Conservation (phyloP, 1,139 yeast species). For the Kodamaea plutei region DNA sequence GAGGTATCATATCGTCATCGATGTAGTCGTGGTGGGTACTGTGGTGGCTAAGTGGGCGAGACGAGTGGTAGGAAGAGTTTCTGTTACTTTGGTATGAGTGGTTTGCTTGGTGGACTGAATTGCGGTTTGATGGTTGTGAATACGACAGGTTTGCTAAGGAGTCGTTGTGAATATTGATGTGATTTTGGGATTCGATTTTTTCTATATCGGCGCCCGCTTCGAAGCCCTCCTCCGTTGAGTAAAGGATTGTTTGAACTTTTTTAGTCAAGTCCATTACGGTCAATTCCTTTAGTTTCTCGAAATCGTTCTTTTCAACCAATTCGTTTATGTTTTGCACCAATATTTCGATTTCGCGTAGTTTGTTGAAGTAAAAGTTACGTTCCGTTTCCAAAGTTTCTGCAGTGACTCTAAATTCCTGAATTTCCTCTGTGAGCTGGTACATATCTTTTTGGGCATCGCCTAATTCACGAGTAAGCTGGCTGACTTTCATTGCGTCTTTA, state of each 20-base stretch:
- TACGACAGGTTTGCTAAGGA: neutral
- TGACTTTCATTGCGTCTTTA: constrained; percentile 7
- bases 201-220: constrained; percentile 34
- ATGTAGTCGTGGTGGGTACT: constrained; percentile 2
- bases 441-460: constrained; percentile 24
- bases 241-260: constrained; percentile 70
- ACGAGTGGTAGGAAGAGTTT: neutral
- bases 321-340: constrained; percentile 65
- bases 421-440: constrained; percentile 42
- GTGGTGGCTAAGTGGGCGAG: constrained; percentile 1
- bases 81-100: neutral
- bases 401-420: constrained; percentile 48
- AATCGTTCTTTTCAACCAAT: constrained; percentile 23
- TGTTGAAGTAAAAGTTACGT: constrained; percentile 85
- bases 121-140: neutral
- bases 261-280: constrained; percentile 42
- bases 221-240: constrained; percentile 79
- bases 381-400: constrained; percentile 68
- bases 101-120: neutral
- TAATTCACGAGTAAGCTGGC: constrained; percentile 11
- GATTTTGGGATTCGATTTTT: constrained; percentile 6
- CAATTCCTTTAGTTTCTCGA: constrained; percentile 25
- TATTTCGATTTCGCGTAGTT: constrained; percentile 83
- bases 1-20: constrained; percentile 5
- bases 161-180: neutral